Evolutionary conservation across 331 rosid species (phyloP), one percentile per base, ranked within the genome.

Genomic region (Acacia pycnantha): DNA sequence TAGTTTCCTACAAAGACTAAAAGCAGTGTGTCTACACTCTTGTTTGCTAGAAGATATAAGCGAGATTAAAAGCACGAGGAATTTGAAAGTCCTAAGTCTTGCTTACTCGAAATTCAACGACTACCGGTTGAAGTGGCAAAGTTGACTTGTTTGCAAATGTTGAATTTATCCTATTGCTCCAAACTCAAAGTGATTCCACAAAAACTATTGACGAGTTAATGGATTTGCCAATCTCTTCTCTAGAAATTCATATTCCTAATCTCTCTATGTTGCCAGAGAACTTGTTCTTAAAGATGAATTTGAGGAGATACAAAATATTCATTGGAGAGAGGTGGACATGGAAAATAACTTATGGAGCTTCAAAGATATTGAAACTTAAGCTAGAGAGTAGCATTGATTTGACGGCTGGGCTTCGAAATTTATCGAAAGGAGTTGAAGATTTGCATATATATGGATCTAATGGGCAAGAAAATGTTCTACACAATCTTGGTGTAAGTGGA

Each of bases 371-470:
- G 61, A 84, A 81, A 26, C 79, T 71, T 21, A 2, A 35, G 44
- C 53, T 83, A 0, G 0, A 15, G 0, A 18, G 22, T 0, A 13
- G 29, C 9, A 15, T 82, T 68, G 62, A 58, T 22, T 51, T 15
- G 43, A 72, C 77, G 43, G 65, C 72, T 29, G 84, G 85, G 41
- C 40, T 90, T 22, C 84, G 66, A 73, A 58, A 83, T 27, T 72
- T 90, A 68, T 80, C 71, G 43, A 29, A 44, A 16, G 80, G 50
- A 44, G 50, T 44, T 44, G 50, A 44, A 44, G 15, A 44, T 9
- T 44, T 44, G 15, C 9, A 9, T 46, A 35, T 88, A 72, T 84
- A 78, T 66, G 90, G 85, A 74, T 50, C 82, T 15, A 67, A 29
- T 46, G 85, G 84, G 26, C 77, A 75, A 24, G 77, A 10, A 27